Conservation (phyloP, 148 eudicot genomes). For the Silene conica region DNA sequence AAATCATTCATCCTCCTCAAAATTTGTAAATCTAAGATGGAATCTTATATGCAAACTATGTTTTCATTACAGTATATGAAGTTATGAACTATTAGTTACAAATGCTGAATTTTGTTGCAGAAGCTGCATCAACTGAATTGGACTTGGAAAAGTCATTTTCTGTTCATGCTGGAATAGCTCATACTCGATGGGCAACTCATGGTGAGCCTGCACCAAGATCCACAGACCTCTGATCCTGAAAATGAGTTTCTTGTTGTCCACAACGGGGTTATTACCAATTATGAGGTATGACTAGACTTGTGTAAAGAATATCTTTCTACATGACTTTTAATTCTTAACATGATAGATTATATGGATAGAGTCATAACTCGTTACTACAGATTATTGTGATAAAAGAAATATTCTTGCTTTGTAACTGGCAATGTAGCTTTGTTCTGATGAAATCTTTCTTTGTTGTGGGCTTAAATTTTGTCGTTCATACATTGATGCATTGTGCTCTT, state of each 20-base stretch:
- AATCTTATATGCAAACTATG: background rate
- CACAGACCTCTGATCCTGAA: slow-evolving; percentile 80
- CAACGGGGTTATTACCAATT: slow-evolving; percentile 92
- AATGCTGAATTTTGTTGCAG: slow-evolving; percentile 35
- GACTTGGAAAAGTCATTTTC: slow-evolving; percentile 81
- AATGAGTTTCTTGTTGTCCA: slow-evolving; percentile 93
- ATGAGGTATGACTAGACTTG: slow-evolving; percentile 52
- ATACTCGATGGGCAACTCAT: slow-evolving; percentile 99
- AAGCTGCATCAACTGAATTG: slow-evolving; percentile 61
- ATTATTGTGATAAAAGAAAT: background rate
- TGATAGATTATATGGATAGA: background rate
- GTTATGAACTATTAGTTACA: slow-evolving; percentile 6
- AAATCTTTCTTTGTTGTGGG: background rate
- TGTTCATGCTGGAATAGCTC: slow-evolving; percentile 93
- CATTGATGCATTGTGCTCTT: slow-evolving; percentile 11
- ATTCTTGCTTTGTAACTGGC: background rate
- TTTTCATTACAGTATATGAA: background rate
- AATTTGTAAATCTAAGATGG: background rate
- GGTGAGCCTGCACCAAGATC: slow-evolving; percentile 95
- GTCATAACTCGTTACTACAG: background rate
- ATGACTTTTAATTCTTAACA: background rate
- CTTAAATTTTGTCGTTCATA: too few relatives aligned
- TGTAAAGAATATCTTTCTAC: background rate
- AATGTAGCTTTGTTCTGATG: background rate
- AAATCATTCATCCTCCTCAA: too few relatives aligned